phyloP scores from a whole-genome alignment of 2,329 filamentous ascomycete species.

The Botrytis fabae region DNA sequence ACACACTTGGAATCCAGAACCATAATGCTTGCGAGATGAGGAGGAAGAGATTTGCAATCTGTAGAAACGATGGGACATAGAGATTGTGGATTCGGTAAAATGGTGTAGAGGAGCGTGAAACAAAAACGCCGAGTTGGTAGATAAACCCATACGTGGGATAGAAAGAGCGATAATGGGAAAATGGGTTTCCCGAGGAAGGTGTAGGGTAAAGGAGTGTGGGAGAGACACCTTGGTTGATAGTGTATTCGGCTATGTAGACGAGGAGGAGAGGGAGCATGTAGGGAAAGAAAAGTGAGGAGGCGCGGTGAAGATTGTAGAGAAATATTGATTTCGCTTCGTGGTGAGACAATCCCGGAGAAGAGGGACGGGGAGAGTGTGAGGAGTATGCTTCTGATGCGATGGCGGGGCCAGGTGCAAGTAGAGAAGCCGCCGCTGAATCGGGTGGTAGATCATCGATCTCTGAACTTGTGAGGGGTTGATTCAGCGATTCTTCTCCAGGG shows the following conservation, averaged over 20 bases:
- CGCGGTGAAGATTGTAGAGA: conserved; percentile 60
- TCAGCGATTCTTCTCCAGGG: conserved; percentile 41
- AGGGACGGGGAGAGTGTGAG: conserved; percentile 31
- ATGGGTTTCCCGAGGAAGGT: conserved; percentile 73
- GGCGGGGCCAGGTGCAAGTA: conserved; percentile 43
- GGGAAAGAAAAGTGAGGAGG: conserved; percentile 68
- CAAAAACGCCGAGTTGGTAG: conserved; percentile 93
- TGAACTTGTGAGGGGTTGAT: conserved; percentile 10
- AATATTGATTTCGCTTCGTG: conserved; percentile 39
- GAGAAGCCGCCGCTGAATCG: conserved; percentile 49
- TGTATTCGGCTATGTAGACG: conserved; percentile 95
- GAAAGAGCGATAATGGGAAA: conserved; percentile 78
- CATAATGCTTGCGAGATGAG: conserved; percentile 76
- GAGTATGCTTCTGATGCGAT: conserved; percentile 47
- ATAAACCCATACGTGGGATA: conserved; percentile 95
- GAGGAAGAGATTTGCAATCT: conserved; percentile 73
- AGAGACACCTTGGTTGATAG: conserved; percentile 91
- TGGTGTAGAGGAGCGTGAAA: conserved; percentile 87
- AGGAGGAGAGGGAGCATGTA: conserved; percentile 89
- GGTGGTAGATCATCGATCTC: conserved; percentile 41
- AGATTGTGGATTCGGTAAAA: conserved; percentile 80
- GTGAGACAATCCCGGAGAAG: not conserved
- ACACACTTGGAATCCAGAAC: conserved; percentile 81
- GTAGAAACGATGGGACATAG: conserved; percentile 80
- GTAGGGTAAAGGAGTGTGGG: conserved; percentile 92